Conservation (phyloP, 2,329 filamentous ascomycete genomes). For the Neonectria sp. region DNA sequence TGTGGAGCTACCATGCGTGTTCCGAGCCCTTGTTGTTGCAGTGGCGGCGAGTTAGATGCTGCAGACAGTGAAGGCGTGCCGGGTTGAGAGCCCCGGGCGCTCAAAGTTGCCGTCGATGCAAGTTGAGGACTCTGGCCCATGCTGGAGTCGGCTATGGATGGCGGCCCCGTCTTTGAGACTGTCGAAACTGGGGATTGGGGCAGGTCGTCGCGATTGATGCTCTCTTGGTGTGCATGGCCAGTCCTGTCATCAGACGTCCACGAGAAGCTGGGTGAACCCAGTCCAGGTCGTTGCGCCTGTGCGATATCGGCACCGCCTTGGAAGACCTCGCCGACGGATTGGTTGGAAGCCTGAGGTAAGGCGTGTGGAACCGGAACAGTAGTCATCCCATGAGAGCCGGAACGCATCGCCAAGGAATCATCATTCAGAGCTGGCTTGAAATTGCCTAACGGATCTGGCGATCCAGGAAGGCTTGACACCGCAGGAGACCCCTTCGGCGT, state of each 20-base stretch:
- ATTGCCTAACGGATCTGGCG: constrained; percentile 36
- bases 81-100: constrained; percentile 35
- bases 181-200: constrained; percentile 45
- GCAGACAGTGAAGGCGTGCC: constrained; percentile 33
- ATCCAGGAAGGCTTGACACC: constrained; percentile 1
- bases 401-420: constrained; percentile 30
- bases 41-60: constrained; percentile 33
- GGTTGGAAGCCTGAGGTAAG: constrained; percentile 37
- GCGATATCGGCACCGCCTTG: constrained; percentile 24
- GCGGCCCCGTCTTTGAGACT: constrained; percentile 40
- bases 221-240: constrained; percentile 26
- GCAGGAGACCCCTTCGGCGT: constrained; percentile 13
- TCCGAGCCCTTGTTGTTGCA: constrained; percentile 33
- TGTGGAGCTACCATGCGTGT: constrained; percentile 32
- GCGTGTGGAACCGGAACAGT: constrained; percentile 33
- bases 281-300: constrained; percentile 33
- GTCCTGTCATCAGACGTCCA: constrained; percentile 29
- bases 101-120: constrained; percentile 28
- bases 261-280: constrained; percentile 37
- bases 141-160: constrained; percentile 45
- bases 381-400: constrained; percentile 36
- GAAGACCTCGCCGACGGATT: constrained; percentile 41
- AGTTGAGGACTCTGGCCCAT: constrained; percentile 45
- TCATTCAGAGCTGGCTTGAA: constrained; percentile 27
- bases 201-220: constrained; percentile 31